Evolutionary conservation across 192 early-diverging fungal genomes (phyloP).

Genomic region (Coemansia sp.): DNA sequence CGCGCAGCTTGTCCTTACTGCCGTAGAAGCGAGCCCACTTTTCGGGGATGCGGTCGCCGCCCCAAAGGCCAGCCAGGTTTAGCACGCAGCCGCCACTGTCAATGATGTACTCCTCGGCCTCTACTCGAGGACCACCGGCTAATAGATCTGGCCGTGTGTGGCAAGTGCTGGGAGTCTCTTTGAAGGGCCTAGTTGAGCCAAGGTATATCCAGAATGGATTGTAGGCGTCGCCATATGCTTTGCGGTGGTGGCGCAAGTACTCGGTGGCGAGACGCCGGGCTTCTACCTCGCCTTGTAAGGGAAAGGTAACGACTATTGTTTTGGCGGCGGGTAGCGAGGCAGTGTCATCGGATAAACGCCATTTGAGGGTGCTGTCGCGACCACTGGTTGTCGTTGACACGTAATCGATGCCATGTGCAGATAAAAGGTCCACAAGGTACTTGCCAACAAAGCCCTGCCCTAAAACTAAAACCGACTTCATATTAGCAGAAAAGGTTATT

Average conservation of each 20-base stretch:
- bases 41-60: conserved; percentile 34
- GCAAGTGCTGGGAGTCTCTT: conserved; percentile 34
- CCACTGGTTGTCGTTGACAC: conserved; percentile 40
- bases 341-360: conserved; percentile 12
- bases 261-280: conserved; percentile 15
- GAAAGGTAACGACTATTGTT: conserved; percentile 39
- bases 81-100: conserved; percentile 26
- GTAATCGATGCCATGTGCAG: background rate
- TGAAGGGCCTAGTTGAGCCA: conserved; percentile 46
- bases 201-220: conserved; percentile 37
- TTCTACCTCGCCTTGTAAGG: conserved; percentile 19
- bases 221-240: background rate
- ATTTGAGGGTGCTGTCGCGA: conserved; percentile 36
- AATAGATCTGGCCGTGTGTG: conserved; percentile 19
- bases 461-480: conserved; percentile 31
- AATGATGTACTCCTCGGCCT: conserved; percentile 36
- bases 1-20: conserved; percentile 27
- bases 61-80: conserved; percentile 50
- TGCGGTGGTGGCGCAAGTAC: conserved; percentile 9
- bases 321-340: conserved; percentile 24
- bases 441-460: conserved; percentile 45
- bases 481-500: background rate
- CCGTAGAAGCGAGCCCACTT: conserved; percentile 43
- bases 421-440: conserved; percentile 29
- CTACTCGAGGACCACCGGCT: conserved; percentile 25